Evolutionary conservation across 768 basidiomycete genomes (phyloP).

Genomic region (Leccinum disarticulatum): DNA sequence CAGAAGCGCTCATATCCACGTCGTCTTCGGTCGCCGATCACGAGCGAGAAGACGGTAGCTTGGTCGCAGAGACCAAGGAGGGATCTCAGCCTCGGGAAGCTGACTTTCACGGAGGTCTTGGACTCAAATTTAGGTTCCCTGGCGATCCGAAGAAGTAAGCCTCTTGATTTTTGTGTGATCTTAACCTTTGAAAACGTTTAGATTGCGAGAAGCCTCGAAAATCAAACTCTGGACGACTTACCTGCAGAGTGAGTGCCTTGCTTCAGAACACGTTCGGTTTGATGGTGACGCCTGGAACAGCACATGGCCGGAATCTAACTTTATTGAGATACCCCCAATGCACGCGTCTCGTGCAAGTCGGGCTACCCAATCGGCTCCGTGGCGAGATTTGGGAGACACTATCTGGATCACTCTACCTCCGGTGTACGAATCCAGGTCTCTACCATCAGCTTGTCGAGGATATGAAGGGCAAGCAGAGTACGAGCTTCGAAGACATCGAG

Average conservation of each 20-base stretch:
- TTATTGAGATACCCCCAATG: constrained; percentile 94
- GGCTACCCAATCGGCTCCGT: constrained; percentile 88
- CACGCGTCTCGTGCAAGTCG: constrained; percentile 96
- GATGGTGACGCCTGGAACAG: constrained; percentile 39
- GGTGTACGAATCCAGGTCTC: constrained; percentile 80
- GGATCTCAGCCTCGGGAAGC: constrained; percentile 45
- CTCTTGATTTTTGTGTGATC: constrained; percentile 1
- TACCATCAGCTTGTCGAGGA: constrained; percentile 76
- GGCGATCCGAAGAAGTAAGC: constrained; percentile 89
- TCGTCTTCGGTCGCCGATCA: constrained; percentile 57
- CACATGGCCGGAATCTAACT: constrained; percentile 93
- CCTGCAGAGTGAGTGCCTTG: constrained; percentile 56
- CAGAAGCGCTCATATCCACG: constrained; percentile 76
- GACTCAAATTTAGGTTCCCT: constrained; percentile 84
- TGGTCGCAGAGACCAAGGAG: constrained; percentile 55
- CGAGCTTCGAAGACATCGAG: constrained; percentile 97
- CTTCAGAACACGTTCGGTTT: not conserved
- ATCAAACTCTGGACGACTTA: constrained; percentile 95
- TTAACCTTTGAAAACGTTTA: constrained; percentile 30
- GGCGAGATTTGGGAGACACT: constrained; percentile 99
- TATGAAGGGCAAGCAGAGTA: constrained; percentile 74
- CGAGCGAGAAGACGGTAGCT: constrained; percentile 67
- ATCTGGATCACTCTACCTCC: constrained; percentile 90
- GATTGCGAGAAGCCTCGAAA: constrained; percentile 88
- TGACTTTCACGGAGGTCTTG: constrained; percentile 75